These are phyloP conservation scores for Pleodorina starrii DNA, from an alignment of 139 green algal genomes.

Conservation along the genomic window DNA sequence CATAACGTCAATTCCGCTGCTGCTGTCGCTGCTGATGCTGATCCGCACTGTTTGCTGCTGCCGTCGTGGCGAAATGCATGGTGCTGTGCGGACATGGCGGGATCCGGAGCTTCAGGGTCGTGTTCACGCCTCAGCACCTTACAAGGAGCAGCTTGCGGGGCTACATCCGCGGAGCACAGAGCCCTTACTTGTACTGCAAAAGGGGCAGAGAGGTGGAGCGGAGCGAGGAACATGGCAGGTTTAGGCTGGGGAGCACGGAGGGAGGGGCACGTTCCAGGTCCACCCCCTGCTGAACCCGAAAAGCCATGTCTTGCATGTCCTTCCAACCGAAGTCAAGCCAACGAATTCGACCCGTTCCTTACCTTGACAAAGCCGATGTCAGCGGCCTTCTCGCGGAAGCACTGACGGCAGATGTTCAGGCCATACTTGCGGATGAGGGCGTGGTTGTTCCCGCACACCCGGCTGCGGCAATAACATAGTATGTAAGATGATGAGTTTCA, in stretches of 20 bases:
- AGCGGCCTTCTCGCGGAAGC: constrained; percentile 97
- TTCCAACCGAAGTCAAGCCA: not conserved
- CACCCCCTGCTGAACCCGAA: too few species aligned
- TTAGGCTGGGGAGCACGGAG: too few species aligned
- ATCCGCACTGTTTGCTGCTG: not conserved
- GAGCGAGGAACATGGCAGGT: too few species aligned
- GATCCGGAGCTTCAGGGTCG: not conserved
- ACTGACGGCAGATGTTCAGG: constrained; percentile 99
- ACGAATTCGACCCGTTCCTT: too few species aligned
- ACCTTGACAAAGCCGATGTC: constrained; percentile 98
- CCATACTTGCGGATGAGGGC: constrained; percentile 99
- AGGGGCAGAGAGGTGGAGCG: too few species aligned
- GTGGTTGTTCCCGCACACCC: constrained; percentile 96
- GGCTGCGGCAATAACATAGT: constrained; percentile 77
- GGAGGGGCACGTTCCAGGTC: too few species aligned
- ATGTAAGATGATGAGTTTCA: not conserved
- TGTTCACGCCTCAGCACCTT: constrained; percentile 39
- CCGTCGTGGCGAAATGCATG: not conserved
- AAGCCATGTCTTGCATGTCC: not conserved
- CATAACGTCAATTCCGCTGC: too few species aligned
- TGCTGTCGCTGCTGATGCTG: too few species aligned
- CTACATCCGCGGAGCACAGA: not conserved
- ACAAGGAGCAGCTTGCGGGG: not conserved
- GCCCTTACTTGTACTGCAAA: constrained; percentile 51
- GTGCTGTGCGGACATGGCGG: not conserved